Base-by-base conservation (phyloP, 2,329 filamentous ascomycete genomes). In the Talaromyces pinophilus region DNA sequence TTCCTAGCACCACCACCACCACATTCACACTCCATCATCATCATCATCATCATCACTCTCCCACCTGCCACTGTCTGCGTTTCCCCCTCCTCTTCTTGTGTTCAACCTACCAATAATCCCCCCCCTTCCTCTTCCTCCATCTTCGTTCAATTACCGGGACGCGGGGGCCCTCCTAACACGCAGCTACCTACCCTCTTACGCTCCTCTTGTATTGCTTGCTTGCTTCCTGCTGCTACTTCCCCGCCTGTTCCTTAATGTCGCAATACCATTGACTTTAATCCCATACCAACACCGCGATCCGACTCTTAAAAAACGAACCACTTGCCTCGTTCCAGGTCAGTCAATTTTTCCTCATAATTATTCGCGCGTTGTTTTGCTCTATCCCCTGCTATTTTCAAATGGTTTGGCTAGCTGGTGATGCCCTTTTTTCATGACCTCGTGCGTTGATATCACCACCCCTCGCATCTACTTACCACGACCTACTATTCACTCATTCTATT, bases 1-100 rank as follows among this genome's bases (percentile, higher is more conserved):
- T 40, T 38, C 17, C 30, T 44, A 46, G 35, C 57, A 46, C 28
- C 59, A 48, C 57, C 59, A 50, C 42, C 57, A 42, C 40, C 42
- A 61, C 28, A 25, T 33, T 46, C 25, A 30, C 46, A 67, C 65
- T 67, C 65, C 69, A 69, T 68, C 66, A 72, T 69, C 72, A 42
- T 61, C 63, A 48, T 59, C 63, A 44, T 17, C 63, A 40, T 33
- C 38, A 25, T 17, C 28, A 25, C 22, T 19, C 17, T 55, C 35
- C 50, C 44, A 40, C 46, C 35, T 46, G 38, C 60, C 65, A 64
- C 61, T 68, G 66, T 65, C 57, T 48, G 64, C 61, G 30, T 60
- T 66, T 57, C 50, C 42, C 57, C 57, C 63, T 62, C 65, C 54
- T 67, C 59, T 54, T 59, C 46, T 54, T 68, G 30, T 60, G 46